Percentiles rank a stretch among this genome's conserved stretches.
Conservation (phyloP, 2,329 filamentous ascomycete species). For the Sphaerulina populicola region DNA sequence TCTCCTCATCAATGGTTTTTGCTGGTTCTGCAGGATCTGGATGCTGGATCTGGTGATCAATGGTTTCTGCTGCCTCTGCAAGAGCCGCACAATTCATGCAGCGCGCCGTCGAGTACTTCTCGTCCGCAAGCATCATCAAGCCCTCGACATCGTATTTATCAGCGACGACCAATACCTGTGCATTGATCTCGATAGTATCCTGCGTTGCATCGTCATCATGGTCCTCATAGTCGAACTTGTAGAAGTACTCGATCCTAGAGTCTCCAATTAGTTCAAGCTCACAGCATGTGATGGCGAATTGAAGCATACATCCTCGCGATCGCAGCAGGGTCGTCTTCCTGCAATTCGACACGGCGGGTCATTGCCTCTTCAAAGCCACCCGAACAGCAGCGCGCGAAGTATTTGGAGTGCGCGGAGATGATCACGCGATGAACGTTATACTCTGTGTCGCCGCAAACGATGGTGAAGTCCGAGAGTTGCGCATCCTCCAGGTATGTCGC, state of each 20-base stretch:
- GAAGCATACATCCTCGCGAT: neutral
- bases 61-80: neutral
- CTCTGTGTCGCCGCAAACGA: constrained; percentile 3
- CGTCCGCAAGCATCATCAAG: neutral
- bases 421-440: constrained; percentile 4
- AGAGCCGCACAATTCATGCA: neutral
- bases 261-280: neutral
- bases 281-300: neutral
- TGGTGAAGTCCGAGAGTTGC: neutral
- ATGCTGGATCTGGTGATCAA: neutral
- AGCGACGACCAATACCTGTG: neutral
- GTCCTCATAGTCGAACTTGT: neutral
- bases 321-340: neutral
- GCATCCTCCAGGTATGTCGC: neutral
- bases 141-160: neutral
- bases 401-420: constrained; percentile 3
- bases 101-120: neutral
- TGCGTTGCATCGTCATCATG: neutral
- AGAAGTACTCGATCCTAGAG: neutral
- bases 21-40: neutral
- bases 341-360: neutral
- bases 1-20: neutral
- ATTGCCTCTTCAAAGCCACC: neutral
- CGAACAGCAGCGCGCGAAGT: neutral
- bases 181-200: neutral